A percentile compares a stretch with the other conserved stretches of the same genome.
These are phyloP conservation scores for Aspergillus sp. DNA, from an alignment of 2,329 filamentous ascomycete genomes.

Conservation along the genomic window DNA sequence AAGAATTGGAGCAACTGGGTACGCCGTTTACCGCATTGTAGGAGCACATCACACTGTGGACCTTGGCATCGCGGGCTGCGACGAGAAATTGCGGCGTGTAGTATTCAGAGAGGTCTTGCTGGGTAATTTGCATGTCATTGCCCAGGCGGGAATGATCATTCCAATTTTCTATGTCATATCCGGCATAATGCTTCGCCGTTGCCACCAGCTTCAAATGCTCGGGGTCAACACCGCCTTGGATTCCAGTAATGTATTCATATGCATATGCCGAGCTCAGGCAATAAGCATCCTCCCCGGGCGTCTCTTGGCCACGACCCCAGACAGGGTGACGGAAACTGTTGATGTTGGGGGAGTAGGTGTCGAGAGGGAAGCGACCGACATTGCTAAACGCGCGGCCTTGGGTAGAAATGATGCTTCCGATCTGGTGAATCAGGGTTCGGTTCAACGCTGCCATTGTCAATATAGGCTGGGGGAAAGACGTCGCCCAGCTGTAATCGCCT, in stretches of 20 bases:
- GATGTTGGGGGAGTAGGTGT: constrained; percentile 60
- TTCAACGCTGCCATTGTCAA: constrained; percentile 64
- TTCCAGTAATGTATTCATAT: constrained; percentile 53
- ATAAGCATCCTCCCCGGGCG: constrained; percentile 58
- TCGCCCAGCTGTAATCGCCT: constrained; percentile 59
- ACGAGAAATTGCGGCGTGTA: constrained; percentile 66
- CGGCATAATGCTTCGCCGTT: constrained; percentile 60
- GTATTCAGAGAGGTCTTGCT: constrained; percentile 67
- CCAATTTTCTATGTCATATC: constrained; percentile 57
- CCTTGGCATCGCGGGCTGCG: constrained; percentile 59
- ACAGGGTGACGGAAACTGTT: constrained; percentile 64
- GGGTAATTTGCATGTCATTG: constrained; percentile 56
- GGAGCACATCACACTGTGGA: constrained; percentile 61
- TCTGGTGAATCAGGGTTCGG: constrained; percentile 57
- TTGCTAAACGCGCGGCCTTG: constrained; percentile 68
- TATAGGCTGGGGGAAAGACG: constrained; percentile 66
- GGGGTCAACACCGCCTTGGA: constrained; percentile 50
- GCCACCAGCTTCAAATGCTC: constrained; percentile 47
- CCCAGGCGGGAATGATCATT: constrained; percentile 45
- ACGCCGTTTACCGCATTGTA: constrained; percentile 67
- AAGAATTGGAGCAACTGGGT: constrained; percentile 63
- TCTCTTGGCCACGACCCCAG: constrained; percentile 63
- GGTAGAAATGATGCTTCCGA: constrained; percentile 55
- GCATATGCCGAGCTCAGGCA: constrained; percentile 52
- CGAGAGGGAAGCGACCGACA: constrained; percentile 45